A percentile compares a stretch with the other conserved stretches of the same genome.
Conservation (phyloP, 805 yeast genomes). For the Wickerhamiella siamensis region DNA sequence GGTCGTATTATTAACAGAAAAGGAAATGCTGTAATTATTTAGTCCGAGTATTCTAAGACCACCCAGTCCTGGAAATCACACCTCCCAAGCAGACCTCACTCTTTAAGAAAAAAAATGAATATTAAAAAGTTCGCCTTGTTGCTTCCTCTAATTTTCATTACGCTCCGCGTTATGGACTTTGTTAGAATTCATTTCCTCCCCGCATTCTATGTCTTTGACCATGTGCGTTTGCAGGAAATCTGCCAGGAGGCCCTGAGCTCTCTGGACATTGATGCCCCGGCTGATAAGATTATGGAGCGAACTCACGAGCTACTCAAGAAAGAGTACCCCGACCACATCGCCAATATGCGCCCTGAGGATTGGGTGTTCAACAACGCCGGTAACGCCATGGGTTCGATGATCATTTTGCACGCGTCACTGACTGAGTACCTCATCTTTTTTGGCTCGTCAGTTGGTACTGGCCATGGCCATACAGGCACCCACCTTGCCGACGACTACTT, state of each 20-base stretch:
- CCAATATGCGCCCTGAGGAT: constrained; percentile 50
- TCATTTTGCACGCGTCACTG: constrained; percentile 85
- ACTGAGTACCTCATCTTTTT: constrained; percentile 86
- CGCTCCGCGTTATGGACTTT: constrained; percentile 15
- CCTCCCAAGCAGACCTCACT: too few relatives aligned
- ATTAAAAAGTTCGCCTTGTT: constrained; percentile 6
- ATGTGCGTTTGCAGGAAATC: constrained; percentile 40
- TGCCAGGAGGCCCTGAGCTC: constrained; percentile 42
- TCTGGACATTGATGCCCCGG: constrained; percentile 31
- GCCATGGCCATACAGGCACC: constrained; percentile 90
- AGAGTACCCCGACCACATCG: constrained; percentile 61
- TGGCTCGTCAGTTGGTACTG: constrained; percentile 88
- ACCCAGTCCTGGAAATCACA: too few relatives aligned
- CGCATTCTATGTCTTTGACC: constrained; percentile 54
- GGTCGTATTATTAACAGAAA: too few relatives aligned
- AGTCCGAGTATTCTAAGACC: too few relatives aligned
- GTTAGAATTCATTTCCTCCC: constrained; percentile 37
- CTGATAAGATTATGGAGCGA: constrained; percentile 14
- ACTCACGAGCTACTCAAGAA: constrained; percentile 38
- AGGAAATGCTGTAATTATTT: too few relatives aligned
- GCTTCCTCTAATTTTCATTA: constrained; percentile 12
- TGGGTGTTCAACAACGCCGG: constrained; percentile 98
- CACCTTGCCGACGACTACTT: constrained; percentile 97
- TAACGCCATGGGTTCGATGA: constrained; percentile 92
- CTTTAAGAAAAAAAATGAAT: too few relatives aligned